phyloP scores from a whole-genome alignment of 2,329 filamentous ascomycete species.

The Phaeosphaeriaceae sp. region DNA sequence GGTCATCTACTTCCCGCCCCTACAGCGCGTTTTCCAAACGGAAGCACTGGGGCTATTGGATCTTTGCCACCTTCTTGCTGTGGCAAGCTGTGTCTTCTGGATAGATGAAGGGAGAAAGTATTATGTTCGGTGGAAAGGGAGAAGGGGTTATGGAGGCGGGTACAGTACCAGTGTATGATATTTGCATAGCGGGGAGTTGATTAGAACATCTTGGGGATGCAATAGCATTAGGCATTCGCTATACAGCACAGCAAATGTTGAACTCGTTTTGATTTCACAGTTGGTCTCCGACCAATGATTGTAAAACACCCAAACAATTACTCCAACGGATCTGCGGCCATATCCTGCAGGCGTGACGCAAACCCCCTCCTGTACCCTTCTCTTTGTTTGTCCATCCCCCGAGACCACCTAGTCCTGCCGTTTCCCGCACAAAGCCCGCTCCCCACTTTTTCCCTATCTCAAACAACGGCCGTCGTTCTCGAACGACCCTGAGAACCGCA shows the following conservation, averaged over 20 bases:
- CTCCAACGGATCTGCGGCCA: not conserved
- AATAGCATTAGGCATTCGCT: not conserved
- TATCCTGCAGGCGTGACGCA: not conserved
- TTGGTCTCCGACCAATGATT: not conserved
- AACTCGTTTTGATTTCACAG: not conserved
- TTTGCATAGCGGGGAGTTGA: conserved; percentile 6
- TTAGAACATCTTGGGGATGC: not conserved
- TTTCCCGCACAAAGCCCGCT: not conserved
- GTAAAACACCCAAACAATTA: not conserved
- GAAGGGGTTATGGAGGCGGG: conserved; percentile 42
- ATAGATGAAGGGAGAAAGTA: conserved; percentile 89
- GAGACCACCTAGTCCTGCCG: not conserved
- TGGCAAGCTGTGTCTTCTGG: conserved; percentile 94
- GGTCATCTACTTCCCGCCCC: conserved; percentile 92
- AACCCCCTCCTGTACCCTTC: not conserved
- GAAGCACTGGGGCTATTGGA: conserved; percentile 80
- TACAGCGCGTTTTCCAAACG: conserved; percentile 96
- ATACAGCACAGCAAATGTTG: not conserved
- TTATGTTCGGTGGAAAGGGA: conserved; percentile 52
- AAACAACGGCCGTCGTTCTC: not conserved
- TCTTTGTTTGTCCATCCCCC: not conserved
- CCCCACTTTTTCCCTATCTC: not conserved
- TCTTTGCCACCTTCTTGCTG: conserved; percentile 71
- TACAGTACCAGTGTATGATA: conserved; percentile 50
- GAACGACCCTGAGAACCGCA: conserved; percentile 7